Conservation (phyloP, 768 basidiomycete species). For the Guyanaporus albipodus region DNA sequence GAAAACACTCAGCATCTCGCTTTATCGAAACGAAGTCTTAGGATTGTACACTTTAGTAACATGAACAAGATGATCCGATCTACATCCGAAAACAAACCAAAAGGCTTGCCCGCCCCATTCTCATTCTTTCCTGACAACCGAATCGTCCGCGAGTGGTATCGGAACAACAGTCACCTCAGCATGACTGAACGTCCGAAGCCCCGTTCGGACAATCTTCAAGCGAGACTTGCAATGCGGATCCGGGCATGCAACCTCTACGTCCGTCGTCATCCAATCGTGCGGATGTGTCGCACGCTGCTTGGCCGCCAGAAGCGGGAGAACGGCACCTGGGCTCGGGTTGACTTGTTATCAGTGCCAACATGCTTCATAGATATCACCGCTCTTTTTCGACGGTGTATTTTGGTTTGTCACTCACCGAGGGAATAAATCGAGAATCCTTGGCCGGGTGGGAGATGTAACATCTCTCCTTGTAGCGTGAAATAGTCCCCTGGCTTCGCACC, state of each 20-base stretch:
- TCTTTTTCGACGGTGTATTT: too few relatives aligned
- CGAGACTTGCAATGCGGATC: conserved; percentile 62
- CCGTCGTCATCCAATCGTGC: conserved; percentile 68
- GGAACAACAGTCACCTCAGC: conserved; percentile 52
- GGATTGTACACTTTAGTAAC: too few relatives aligned
- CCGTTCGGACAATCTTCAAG: conserved; percentile 48
- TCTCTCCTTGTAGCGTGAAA: conserved; percentile 61
- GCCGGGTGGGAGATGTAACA: conserved; percentile 54
- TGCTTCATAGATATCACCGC: too few relatives aligned
- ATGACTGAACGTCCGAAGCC: conserved; percentile 51
- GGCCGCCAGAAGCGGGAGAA: conserved; percentile 64
- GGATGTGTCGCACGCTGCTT: conserved; percentile 54
- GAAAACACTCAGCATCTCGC: too few relatives aligned
- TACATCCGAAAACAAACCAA: too few relatives aligned
- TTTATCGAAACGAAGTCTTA: too few relatives aligned
- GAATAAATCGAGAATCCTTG: conserved; percentile 73
- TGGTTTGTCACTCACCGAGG: conserved; percentile 36
- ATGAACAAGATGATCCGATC: background rate
- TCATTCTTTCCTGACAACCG: background rate
- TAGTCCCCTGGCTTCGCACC: conserved; percentile 62
- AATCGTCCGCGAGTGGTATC: background rate
- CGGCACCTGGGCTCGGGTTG: conserved; percentile 39
- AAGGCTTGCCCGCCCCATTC: background rate
- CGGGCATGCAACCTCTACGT: conserved; percentile 61
- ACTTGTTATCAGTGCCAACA: background rate